Base-by-base conservation (phyloP, 1,284 basidiomycete genomes). In the Cryptococcus maquisensis region DNA sequence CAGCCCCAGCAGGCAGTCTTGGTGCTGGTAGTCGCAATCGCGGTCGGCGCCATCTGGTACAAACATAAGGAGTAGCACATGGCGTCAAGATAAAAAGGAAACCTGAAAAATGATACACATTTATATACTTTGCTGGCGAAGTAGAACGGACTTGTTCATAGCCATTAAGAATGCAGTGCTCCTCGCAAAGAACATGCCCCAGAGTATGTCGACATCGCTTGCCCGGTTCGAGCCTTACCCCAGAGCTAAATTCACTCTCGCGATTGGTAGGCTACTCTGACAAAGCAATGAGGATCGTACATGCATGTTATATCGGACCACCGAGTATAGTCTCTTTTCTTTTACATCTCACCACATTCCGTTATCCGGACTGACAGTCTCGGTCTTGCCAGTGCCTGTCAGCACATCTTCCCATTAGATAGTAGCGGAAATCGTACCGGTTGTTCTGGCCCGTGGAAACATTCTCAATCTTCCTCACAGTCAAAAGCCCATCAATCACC, bases 401-500 rank as follows among this genome's bases (percentile, higher is more conserved):
- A 43, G 12, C 23, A 15, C 16, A 43, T 38, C 7, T 9, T 6
- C 24, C 18, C 16, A 32, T 10, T 39, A 9, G 8, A 3, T 5
- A n/a, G 3, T 23, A 13, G 20, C 16, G 20, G 28, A 24, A n/a
- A 37, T 18, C 67, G 51, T 41, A 73, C 71, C 66, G 56, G 55
- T 73, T 73, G 57, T 72, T 71, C 16, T 67, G 65, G 5, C 93
- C 94, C 0, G 91, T 96, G 5, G 91, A 83, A 0, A 95, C 90
- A 63, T 92, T 90, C 78, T 97, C 93, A 55, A 97, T 90, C 75
- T 96, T 97, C 60, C 93, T 82, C 49, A 97, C 81, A 1, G 89
- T 92, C 57, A 94, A 82, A 84, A 94, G 84, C 18, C 90, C 89
- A 54, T 92, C 90, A 58, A 88, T 82, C 35, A 96, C 89, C 61